Evolutionary conservation across 768 basidiomycete species (phyloP).

Genomic region (Xerocomus spinulosus): DNA sequence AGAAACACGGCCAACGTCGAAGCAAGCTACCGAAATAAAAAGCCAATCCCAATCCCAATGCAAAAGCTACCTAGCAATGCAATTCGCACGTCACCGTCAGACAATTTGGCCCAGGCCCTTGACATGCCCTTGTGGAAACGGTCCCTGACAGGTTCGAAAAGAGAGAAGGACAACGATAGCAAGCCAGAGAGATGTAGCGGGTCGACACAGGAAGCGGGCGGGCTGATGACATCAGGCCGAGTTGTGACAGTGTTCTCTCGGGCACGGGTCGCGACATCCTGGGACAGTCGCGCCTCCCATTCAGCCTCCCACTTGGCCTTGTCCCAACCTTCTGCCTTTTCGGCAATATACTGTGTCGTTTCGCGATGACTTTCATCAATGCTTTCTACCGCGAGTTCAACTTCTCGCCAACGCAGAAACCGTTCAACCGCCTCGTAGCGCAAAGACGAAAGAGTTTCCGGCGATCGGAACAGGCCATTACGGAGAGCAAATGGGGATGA

Average conservation of each 20-base stretch:
- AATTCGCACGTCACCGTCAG: constrained; percentile 28
- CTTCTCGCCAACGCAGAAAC: constrained; percentile 69
- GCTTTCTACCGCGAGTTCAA: constrained; percentile 51
- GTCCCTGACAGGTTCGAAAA: constrained; percentile 44
- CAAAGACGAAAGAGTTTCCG: constrained; percentile 52
- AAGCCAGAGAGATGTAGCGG: constrained; percentile 66
- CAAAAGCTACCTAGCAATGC: constrained; percentile 41
- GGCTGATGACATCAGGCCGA: constrained; percentile 12
- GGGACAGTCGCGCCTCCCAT: constrained; percentile 57
- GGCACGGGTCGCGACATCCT: constrained; percentile 51
- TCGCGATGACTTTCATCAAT: constrained; percentile 34
- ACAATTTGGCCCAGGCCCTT: constrained; percentile 22
- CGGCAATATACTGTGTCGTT: constrained; percentile 16
- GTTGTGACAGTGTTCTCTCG: constrained; percentile 36
- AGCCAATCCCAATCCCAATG: constrained; percentile 42
- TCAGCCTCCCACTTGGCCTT: constrained; percentile 65
- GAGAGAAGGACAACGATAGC: constrained; percentile 55
- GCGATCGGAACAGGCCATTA: constrained; percentile 57
- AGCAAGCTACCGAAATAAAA: constrained; percentile 28
- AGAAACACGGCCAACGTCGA: not conserved
- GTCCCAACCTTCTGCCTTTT: constrained; percentile 41
- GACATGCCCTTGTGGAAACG: constrained; percentile 23
- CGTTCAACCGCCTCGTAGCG: constrained; percentile 64
- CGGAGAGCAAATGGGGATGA: constrained; percentile 48
- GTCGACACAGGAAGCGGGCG: constrained; percentile 42